Evolutionary conservation across 805 yeast species (phyloP).

Genomic region (Zygosaccharomyces lentus): DNA sequence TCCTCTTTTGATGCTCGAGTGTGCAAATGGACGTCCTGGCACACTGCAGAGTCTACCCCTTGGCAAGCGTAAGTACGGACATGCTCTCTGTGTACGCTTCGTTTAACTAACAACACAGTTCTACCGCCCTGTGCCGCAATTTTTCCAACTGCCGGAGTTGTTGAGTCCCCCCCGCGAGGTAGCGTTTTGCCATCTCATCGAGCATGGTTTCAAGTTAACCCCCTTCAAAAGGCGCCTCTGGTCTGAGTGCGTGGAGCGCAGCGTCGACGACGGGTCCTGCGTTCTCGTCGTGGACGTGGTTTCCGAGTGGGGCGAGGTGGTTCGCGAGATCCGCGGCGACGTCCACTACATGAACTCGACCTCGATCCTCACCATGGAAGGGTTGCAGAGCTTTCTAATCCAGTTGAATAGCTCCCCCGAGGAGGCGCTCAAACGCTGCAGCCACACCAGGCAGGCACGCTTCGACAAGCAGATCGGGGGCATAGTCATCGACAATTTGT

Average conservation of each 20-base stretch:
- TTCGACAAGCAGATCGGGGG: conserved; percentile 23
- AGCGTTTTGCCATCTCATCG: conserved; percentile 25
- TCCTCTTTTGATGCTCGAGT: background rate
- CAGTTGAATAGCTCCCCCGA: conserved; percentile 25
- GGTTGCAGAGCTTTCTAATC: conserved; percentile 20
- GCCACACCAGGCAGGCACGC: conserved; percentile 9
- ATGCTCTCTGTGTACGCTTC: background rate
- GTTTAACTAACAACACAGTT: conserved; percentile 12
- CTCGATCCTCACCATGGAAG: conserved; percentile 22
- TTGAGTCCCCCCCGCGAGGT: conserved; percentile 4
- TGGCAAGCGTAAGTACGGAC: conserved; percentile 18
- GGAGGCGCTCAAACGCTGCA: conserved; percentile 24
- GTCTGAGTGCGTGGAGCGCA: conserved; percentile 5
- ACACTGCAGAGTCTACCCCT: conserved; percentile 30
- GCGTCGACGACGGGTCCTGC: conserved; percentile 5
- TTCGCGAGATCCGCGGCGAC: conserved; percentile 2
- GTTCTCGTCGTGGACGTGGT: conserved; percentile 25
- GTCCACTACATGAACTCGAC: conserved; percentile 19
- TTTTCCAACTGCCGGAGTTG: conserved; percentile 10
- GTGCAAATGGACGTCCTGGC: conserved; percentile 29
- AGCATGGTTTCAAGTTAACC: conserved; percentile 23
- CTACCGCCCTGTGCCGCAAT: conserved; percentile 18
- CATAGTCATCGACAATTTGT: conserved; percentile 33
- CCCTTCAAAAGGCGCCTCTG: conserved; percentile 17
- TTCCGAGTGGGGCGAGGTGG: conserved; percentile 20